These are phyloP conservation scores for Gynochthodes officinalis DNA, from an alignment of 257 asterid genomes.

Conservation along the genomic window DNA sequence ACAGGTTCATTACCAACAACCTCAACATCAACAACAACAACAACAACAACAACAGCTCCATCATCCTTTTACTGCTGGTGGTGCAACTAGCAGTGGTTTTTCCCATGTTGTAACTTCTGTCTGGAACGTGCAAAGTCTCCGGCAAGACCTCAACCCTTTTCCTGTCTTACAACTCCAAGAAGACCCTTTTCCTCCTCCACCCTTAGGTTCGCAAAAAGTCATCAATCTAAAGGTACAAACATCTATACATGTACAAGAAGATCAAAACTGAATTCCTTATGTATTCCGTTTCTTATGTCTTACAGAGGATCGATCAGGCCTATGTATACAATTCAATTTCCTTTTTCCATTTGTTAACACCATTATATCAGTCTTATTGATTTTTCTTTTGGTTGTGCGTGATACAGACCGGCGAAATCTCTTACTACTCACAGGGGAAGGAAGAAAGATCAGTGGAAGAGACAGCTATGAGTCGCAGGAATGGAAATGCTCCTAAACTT, in stretches of 20 bases:
- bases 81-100: not conserved
- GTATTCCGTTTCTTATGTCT: not conserved
- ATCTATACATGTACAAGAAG: not conserved
- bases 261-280: not conserved
- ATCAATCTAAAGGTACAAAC: constrained; percentile 3
- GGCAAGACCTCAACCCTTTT: not conserved
- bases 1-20: constrained; percentile 24
- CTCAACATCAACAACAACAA: not conserved
- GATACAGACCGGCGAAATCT: not conserved
- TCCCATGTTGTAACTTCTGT: not conserved
- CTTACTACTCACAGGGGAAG: not conserved
- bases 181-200: not conserved
- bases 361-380: no score
- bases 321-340: not conserved
- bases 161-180: not conserved
- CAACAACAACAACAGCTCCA: not conserved
- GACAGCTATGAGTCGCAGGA: constrained; percentile 37
- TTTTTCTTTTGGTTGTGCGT: not conserved
- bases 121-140: not conserved
- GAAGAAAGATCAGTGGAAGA: not conserved
- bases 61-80: not conserved
- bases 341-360: not conserved
- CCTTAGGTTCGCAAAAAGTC: not conserved
- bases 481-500: constrained; percentile 37
- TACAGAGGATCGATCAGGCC: not conserved